Evolutionary conservation across 2,329 filamentous ascomycete genomes (phyloP), one percentile per base, ranked within the genome.

Genomic region (Claviceps sorghi): DNA sequence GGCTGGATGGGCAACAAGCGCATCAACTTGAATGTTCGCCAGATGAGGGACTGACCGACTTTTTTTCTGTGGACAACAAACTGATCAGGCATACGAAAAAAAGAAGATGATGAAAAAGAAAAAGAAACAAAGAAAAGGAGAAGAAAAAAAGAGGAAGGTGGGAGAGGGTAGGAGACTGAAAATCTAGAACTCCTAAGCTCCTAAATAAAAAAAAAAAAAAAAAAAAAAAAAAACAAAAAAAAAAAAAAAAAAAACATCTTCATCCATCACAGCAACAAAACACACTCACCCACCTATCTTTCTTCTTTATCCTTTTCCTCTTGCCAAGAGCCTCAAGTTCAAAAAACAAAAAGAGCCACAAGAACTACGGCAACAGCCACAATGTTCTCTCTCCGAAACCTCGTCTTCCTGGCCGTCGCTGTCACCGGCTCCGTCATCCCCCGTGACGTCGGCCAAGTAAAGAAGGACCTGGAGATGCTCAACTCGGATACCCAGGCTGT

Each of bases 1-100:
- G 87, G 86, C 1, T 97, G 91, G 90, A 90, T 97, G 86, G 72
- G 71, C 55, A 80, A 79, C 48, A 96, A 96, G 69, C 76, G 91
- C 56, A 81, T 97, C 60, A 97, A 97, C 65, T 64, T 97, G 48
- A 97, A 97, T 65, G 86, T 96, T 10, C 76, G 91, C 56, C 91
- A 97, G 68, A 94, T 96, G 84, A 79, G 72, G 62, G 77, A 80
- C 34, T 76, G 21, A 53, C 26, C 3, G 26, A 26, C 26, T 26
- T n/a, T n/a, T n/a, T n/a, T n/a, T n/a, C n/a, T n/a, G n/a, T n/a
- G n/a, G n/a, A n/a, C n/a, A n/a, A n/a, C n/a, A n/a, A n/a, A n/a
- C n/a, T n/a, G n/a, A n/a, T n/a, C n/a, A n/a, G n/a, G n/a, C n/a
- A n/a, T n/a, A n/a, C n/a, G n/a, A n/a, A n/a, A n/a, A n/a, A n/a